Evolutionary conservation across 2,329 filamentous ascomycete species (phyloP).

Genomic region (Pseudopyrenochaeta lycopersici): DNA sequence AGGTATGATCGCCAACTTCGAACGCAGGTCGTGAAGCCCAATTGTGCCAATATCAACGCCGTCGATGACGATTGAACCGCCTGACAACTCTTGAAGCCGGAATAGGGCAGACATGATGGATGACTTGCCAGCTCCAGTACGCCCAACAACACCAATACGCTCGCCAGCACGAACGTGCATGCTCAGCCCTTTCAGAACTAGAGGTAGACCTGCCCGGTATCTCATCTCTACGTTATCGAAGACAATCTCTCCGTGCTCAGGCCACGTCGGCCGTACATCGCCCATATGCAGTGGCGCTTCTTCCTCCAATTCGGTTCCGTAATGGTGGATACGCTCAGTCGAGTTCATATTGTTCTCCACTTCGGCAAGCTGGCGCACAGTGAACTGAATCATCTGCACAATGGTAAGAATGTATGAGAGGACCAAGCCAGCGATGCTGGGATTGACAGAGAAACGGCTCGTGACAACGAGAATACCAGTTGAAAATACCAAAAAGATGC

Average conservation of each 20-base stretch:
- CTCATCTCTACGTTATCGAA: conserved; percentile 62
- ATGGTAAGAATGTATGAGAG: conserved; percentile 93
- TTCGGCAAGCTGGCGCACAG: conserved; percentile 90
- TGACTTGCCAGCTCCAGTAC: conserved; percentile 83
- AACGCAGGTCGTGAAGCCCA: conserved; percentile 78
- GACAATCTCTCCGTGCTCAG: conserved; percentile 76
- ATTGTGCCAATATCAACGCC: conserved; percentile 71
- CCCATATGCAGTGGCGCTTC: conserved; percentile 83
- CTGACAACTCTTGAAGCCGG: conserved; percentile 66
- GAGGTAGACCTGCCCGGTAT: conserved; percentile 59
- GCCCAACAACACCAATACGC: conserved; percentile 81
- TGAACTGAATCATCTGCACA: conserved; percentile 96
- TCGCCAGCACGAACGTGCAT: conserved; percentile 80
- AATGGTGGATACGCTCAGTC: conserved; percentile 90
- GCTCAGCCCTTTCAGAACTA: conserved; percentile 58
- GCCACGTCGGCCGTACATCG: conserved; percentile 80
- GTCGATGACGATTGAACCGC: conserved; percentile 59
- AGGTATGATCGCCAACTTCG: conserved; percentile 81
- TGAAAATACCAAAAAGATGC: conserved; percentile 84
- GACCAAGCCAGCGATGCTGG: conserved; percentile 86
- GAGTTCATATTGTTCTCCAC: conserved; percentile 99
- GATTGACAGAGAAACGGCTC: conserved; percentile 83
- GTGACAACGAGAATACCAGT: conserved; percentile 92
- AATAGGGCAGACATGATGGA: conserved; percentile 86
- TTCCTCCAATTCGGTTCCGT: conserved; percentile 85